Evolutionary conservation across 169 alveolate genomes (phyloP).

Genomic region (Plasmodium inui): DNA sequence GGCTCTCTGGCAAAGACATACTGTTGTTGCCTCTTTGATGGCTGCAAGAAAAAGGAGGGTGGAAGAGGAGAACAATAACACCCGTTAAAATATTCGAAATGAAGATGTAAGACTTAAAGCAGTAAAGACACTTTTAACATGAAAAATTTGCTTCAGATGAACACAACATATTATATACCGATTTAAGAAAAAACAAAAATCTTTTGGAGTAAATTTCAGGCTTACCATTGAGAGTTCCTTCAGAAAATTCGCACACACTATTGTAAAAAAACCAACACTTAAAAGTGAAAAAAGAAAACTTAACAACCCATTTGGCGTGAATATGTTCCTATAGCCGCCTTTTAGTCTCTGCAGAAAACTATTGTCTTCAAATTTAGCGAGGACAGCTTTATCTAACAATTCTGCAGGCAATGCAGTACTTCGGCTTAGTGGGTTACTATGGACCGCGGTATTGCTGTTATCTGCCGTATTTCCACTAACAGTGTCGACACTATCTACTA

Average conservation of each 20-base stretch:
- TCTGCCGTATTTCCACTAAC: not conserved
- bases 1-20: not conserved
- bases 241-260: not conserved
- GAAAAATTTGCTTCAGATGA: not conserved
- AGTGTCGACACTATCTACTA: not conserved
- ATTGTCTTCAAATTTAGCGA: not conserved
- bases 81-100: not conserved
- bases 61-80: not conserved
- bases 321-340: not conserved
- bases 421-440: not conserved
- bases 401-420: not conserved
- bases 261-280: not conserved
- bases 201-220: not conserved
- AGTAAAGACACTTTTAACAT: not conserved
- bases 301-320: not conserved
- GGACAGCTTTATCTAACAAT: not conserved
- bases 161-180: not conserved
- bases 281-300: not conserved
- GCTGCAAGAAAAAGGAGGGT: not conserved
- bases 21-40: not conserved
- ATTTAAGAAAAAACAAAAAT: not conserved
- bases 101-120: not conserved
- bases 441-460: not conserved
- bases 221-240: conserved; percentile 7
- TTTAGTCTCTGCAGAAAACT: conserved; percentile 1